Conservation (phyloP, 192 early-diverging fungal species). For the Gamsiella multidivaricata region DNA sequence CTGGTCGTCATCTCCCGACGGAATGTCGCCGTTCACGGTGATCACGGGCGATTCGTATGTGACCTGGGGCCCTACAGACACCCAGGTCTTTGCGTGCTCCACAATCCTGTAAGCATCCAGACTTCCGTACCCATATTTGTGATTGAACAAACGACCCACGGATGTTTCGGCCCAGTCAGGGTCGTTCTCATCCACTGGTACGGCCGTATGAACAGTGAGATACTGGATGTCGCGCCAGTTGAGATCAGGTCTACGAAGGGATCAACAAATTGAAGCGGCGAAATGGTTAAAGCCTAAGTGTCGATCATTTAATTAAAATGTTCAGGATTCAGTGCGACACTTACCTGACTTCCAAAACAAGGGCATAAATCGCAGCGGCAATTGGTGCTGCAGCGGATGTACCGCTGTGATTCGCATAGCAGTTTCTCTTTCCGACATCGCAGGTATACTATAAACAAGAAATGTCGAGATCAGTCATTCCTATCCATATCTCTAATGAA, state of each 20-base stretch:
- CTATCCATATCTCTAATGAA: no score
- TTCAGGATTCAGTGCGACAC: neutral
- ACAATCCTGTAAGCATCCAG: constrained; percentile 84
- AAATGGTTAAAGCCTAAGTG: no score
- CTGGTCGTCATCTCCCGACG: constrained; percentile 49
- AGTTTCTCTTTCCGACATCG: constrained; percentile 76
- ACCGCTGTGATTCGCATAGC: constrained; percentile 81
- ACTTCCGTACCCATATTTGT: constrained; percentile 93
- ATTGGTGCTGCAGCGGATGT: constrained; percentile 95
- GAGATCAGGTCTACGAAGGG: constrained; percentile 77
- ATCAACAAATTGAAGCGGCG: neutral
- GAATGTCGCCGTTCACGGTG: constrained; percentile 65
- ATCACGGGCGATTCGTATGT: constrained; percentile 57
- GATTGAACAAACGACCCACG: constrained; percentile 78
- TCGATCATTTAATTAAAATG: no score
- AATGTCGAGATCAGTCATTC: neutral
- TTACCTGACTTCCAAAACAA: constrained; percentile 70
- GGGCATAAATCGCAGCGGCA: constrained; percentile 87
- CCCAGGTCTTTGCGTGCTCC: constrained; percentile 74
- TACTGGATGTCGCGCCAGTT: constrained; percentile 94
- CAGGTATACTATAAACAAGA: constrained; percentile 69
- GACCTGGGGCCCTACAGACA: constrained; percentile 72
- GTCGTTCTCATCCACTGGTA: constrained; percentile 75
- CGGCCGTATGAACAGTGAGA: constrained; percentile 77
- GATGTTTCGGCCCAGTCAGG: constrained; percentile 77